These are phyloP conservation scores for Phlebiopsis gigantea DNA, from an alignment of 768 basidiomycete genomes.

Conservation along the genomic window DNA sequence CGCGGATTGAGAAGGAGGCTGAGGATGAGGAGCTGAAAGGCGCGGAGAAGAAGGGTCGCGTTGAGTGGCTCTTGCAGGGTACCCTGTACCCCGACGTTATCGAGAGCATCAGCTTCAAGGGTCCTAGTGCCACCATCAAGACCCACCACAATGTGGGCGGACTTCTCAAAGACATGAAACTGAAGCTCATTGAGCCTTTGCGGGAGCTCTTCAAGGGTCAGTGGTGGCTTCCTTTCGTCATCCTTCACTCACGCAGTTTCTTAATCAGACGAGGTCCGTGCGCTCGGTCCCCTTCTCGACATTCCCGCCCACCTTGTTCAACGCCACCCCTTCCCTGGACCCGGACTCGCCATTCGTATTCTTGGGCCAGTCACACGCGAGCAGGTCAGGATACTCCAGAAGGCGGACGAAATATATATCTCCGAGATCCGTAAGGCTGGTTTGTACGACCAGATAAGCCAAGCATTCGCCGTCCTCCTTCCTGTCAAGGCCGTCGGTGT, in stretches of 20 bases:
- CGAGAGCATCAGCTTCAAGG: constrained; percentile 99
- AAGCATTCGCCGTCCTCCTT: constrained; percentile 94
- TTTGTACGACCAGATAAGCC: constrained; percentile 88
- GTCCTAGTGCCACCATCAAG: constrained; percentile 98
- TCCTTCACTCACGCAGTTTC: neutral
- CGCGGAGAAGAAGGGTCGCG: constrained; percentile 75
- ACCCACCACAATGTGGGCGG: constrained; percentile 99
- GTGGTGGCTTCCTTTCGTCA: constrained; percentile 12
- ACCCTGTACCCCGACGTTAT: constrained; percentile 99
- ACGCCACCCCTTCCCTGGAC: constrained; percentile 98
- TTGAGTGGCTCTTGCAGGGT: constrained; percentile 97
- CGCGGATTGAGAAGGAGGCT: constrained; percentile 78
- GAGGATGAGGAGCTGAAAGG: constrained; percentile 68
- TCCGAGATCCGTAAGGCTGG: constrained; percentile 94
- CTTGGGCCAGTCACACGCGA: constrained; percentile 91
- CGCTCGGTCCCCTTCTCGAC: constrained; percentile 81
- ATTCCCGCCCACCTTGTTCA: constrained; percentile 93
- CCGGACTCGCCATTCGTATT: constrained; percentile 96
- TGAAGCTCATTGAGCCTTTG: constrained; percentile 96
- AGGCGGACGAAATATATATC: constrained; percentile 93
- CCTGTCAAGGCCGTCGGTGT: constrained; percentile 98
- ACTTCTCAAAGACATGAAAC: constrained; percentile 93
- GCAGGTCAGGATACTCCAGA: constrained; percentile 87
- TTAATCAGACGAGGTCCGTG: constrained; percentile 87
- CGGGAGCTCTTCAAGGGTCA: constrained; percentile 97